phyloP scores from a whole-genome alignment of 2,329 filamentous ascomycete genomes.

The Bipolaris zeicola region DNA sequence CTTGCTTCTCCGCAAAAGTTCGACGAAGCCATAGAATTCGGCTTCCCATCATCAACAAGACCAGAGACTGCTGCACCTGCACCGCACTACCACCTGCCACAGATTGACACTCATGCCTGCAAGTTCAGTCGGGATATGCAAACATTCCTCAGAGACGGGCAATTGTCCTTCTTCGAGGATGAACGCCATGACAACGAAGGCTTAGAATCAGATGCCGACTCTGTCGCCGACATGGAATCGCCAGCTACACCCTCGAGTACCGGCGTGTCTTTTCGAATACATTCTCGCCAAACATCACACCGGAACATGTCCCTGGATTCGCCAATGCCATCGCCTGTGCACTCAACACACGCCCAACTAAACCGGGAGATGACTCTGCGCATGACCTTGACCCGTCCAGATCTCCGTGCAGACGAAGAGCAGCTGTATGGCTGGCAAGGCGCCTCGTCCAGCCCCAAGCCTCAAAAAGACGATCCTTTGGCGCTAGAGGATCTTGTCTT shows the following conservation, averaged over 20 bases:
- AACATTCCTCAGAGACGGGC: slow-evolving; percentile 65
- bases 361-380: slow-evolving; percentile 92
- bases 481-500: slow-evolving; percentile 60
- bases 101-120: slow-evolving; percentile 46
- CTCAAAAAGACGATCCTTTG: slow-evolving; percentile 56
- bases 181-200: slow-evolving; percentile 36
- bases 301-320: slow-evolving; percentile 43
- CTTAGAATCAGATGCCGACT: slow-evolving; percentile 43
- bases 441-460: slow-evolving; percentile 19
- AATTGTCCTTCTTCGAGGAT: slow-evolving; percentile 50
- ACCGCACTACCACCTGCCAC: slow-evolving; percentile 40
- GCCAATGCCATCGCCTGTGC: slow-evolving; percentile 30
- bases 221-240: slow-evolving; percentile 41
- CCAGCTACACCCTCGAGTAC: slow-evolving; percentile 47
- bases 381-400: slow-evolving; percentile 91
- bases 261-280: slow-evolving; percentile 41
- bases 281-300: slow-evolving; percentile 39
- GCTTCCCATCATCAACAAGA: slow-evolving; percentile 69
- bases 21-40: slow-evolving; percentile 92
- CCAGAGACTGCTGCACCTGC: slow-evolving; percentile 25
- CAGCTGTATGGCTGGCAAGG: slow-evolving; percentile 73
- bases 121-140: slow-evolving; percentile 59
- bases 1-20: slow-evolving; percentile 92
- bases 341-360: slow-evolving; percentile 28
- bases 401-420: slow-evolving; percentile 77